These are phyloP conservation scores for Grosmannia huntii DNA, from an alignment of 2,329 filamentous ascomycete species.

Conservation along the genomic window DNA sequence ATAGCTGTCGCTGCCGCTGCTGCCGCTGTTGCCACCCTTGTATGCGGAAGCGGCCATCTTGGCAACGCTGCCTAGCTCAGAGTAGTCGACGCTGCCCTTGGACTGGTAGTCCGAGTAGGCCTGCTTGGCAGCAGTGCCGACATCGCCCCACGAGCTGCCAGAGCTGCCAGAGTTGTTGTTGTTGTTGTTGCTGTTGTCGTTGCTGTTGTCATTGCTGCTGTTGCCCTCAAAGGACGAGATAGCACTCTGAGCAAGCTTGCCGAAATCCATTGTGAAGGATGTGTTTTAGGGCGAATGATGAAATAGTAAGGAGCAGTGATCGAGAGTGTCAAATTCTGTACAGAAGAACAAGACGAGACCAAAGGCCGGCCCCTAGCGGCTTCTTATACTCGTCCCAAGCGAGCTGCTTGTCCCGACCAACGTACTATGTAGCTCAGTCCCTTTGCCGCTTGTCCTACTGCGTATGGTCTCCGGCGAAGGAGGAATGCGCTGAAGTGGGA, in stretches of 20 bases:
- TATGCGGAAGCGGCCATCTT: slow-evolving; percentile 20
- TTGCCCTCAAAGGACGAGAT: slow-evolving; percentile 7
- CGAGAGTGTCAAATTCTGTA: neutral
- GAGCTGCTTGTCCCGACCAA: neutral
- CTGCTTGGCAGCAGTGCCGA: slow-evolving; percentile 13
- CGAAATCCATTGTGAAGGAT: slow-evolving; percentile 15
- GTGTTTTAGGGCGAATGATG: neutral
- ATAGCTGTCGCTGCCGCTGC: slow-evolving; percentile 2
- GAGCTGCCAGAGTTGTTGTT: slow-evolving; percentile 2
- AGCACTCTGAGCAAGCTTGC: slow-evolving; percentile 14
- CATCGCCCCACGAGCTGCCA: slow-evolving; percentile 9
- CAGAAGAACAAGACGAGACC: neutral
- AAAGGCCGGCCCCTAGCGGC: neutral
- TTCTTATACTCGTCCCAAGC: neutral
- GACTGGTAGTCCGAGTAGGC: slow-evolving; percentile 12
- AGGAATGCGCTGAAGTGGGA: no score
- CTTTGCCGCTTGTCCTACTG: no score
- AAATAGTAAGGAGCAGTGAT: neutral
- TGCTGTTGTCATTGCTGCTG: neutral
- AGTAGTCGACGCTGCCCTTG: slow-evolving; percentile 21
- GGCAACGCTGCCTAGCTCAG: slow-evolving; percentile 19
- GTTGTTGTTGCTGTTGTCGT: slow-evolving; percentile 6
- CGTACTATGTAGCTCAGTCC: neutral
- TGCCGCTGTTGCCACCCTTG: slow-evolving; percentile 4
- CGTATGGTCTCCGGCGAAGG: no score